Evolutionary conservation across 2,329 filamentous ascomycete genomes (phyloP), one percentile per base, ranked within the genome.

Genomic region (Paracamarosporium sp.): DNA sequence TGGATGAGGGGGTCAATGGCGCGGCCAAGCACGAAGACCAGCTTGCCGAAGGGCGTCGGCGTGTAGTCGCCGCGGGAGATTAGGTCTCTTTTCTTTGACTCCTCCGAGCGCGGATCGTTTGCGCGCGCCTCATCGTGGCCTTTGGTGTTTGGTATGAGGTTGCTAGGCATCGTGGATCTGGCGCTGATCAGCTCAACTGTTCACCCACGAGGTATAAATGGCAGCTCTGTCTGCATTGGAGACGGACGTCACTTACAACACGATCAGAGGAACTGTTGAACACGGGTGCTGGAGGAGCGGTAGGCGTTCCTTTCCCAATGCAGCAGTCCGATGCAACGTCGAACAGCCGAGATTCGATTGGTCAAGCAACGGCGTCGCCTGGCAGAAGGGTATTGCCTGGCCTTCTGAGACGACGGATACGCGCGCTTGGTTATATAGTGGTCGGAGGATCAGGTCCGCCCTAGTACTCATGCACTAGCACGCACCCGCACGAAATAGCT

Each of bases 1-100:
- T 85, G 82, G 4, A 84, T 64, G 54, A 79, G 70, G 1, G 79
- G 75, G 58, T 84, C 81, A 25, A 81, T 69, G 17, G 78, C 69
- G 62, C 85, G 81, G 9, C 81, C 70, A 56, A 80, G 75, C 61
- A 81, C 71, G 70, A 84, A 83, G 57, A 74, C 36, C 4, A 71
- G 61, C 47, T 69, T 76, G 30, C 81, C 80, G 6, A 74, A 41
- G 7, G 75, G 75, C 6, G 76, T 78, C 11, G 76, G 59, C 13
- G 72, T 68, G 56, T 80, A 76, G 62, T 75, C 73, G 51, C 80
- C 80, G 31, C 80, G 78, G 2, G 70, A 64, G 45, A 79, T 77
- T 38, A 81, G 69, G 50, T 78, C 75, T 27, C 53, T 60, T 43
- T 66, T 67, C 56, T 73, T 75, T 5, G 69, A 63, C 7, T 45